Conservation (phyloP, 345 rosid species). For the Mercurialis annua region DNA sequence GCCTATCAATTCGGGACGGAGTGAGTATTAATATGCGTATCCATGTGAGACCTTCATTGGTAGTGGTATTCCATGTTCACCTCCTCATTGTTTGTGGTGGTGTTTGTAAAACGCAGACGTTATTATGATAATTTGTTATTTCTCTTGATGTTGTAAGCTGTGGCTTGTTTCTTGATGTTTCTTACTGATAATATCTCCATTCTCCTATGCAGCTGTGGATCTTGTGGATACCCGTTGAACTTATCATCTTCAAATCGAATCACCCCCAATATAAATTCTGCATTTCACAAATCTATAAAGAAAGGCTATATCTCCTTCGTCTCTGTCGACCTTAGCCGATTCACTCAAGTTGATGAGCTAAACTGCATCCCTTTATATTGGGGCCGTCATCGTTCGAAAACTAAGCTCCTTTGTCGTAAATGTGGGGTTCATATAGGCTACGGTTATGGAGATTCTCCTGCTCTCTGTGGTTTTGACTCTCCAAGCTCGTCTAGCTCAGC, state of each 20-base stretch:
- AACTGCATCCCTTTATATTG: constrained; percentile 48
- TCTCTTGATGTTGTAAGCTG: not conserved
- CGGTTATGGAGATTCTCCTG: constrained; percentile 48
- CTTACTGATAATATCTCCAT: constrained; percentile 2
- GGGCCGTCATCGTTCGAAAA: constrained; percentile 41
- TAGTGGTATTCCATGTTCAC: not conserved
- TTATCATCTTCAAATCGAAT: constrained; percentile 46
- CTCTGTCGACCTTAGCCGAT: constrained; percentile 56
- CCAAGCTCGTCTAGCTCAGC: constrained; percentile 36
- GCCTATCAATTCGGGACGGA: too few relatives aligned
- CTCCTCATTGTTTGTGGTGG: not conserved
- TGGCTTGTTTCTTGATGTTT: not conserved
- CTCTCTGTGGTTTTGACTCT: constrained; percentile 55
- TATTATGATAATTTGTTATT: not conserved
- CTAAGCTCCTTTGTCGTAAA: constrained; percentile 61
- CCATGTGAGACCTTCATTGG: not conserved
- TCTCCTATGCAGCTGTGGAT: constrained; percentile 49
- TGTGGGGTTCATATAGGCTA: constrained; percentile 63
- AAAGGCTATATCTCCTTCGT: constrained; percentile 42
- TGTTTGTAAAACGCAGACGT: not conserved
- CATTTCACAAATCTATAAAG: constrained; percentile 42
- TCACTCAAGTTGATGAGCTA: constrained; percentile 59
- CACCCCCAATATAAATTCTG: constrained; percentile 41
- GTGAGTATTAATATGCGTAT: too few relatives aligned
- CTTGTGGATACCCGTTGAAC: constrained; percentile 61